A percentile compares a stretch with the other conserved stretches of the same genome.
phyloP scores from a whole-genome alignment of 129 eudicot species.

The Scalesia atractyloides region DNA sequence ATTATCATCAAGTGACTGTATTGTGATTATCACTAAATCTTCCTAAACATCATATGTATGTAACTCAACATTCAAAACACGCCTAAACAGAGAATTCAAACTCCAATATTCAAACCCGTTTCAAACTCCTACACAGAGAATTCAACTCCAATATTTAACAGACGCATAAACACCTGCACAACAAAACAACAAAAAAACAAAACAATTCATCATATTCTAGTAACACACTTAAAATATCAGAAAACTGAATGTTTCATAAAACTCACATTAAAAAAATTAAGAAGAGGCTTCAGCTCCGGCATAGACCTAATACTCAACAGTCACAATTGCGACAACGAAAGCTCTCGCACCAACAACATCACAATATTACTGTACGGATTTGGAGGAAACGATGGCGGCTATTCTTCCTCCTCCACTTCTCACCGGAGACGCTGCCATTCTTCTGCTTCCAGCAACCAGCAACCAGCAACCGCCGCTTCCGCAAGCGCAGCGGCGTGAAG shows the following conservation, averaged over 20 bases:
- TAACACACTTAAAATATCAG: neutral
- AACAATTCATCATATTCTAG: neutral
- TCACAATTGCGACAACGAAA: constrained; percentile 68
- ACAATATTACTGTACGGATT: constrained; percentile 56
- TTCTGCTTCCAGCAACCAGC: constrained; percentile 51
- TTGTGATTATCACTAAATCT: too few relatives aligned
- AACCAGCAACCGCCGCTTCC: constrained; percentile 55
- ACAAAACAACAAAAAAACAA: constrained; percentile 31
- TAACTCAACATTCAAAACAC: too few relatives aligned
- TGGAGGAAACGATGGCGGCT: constrained; percentile 39
- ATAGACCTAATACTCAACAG: constrained; percentile 87
- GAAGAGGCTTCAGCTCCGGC: constrained; percentile 88
- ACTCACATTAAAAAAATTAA: constrained; percentile 88
- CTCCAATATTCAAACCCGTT: too few relatives aligned
- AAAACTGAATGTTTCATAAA: neutral
- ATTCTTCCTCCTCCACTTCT: constrained; percentile 36
- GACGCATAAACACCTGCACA: constrained; percentile 86
- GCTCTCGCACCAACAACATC: constrained; percentile 62
- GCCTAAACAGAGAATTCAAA: too few relatives aligned
- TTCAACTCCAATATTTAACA: constrained; percentile 78
- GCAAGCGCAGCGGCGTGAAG: constrained; percentile 71
- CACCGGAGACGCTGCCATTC: constrained; percentile 35
- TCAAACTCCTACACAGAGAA: constrained; percentile 92
- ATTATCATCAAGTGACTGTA: too few relatives aligned
- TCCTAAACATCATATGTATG: too few relatives aligned